Percentiles rank a stretch among this genome's conserved stretches.
These are phyloP conservation scores for Lipomyces chichibuensis DNA, from an alignment of 805 yeast species.

Conservation along the genomic window DNA sequence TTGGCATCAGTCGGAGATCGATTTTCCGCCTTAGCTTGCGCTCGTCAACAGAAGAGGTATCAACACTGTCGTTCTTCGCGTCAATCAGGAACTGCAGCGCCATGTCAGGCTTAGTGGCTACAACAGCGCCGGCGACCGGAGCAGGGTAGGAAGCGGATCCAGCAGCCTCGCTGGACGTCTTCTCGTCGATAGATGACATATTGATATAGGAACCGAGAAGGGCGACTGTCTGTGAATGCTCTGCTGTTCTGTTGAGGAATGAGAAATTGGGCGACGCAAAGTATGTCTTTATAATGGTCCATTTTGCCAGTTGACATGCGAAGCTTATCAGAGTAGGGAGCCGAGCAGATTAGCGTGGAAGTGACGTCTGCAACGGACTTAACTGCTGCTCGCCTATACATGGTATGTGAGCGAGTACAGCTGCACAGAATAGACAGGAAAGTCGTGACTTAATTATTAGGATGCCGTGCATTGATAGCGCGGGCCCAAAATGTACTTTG, in stretches of 20 bases:
- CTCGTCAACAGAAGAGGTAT: conserved; percentile 3
- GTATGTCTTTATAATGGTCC: background rate
- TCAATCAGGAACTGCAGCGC: conserved; percentile 16
- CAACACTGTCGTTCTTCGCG: conserved; percentile 10
- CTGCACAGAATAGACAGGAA: no score
- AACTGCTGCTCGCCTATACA: no score
- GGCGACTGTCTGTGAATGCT: background rate
- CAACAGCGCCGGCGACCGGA: conserved; percentile 10
- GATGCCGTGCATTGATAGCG: background rate
- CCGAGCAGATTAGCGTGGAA: background rate
- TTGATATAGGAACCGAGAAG: conserved; percentile 44
- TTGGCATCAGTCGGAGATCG: conserved; percentile 53
- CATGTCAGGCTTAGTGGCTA: conserved; percentile 9
- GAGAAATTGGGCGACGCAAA: background rate
- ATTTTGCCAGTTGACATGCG: background rate
- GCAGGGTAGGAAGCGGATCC: conserved; percentile 6
- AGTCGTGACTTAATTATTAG: background rate
- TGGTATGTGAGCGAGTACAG: background rate
- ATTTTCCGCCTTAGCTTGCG: conserved; percentile 45
- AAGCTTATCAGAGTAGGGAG: background rate
- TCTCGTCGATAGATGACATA: conserved; percentile 2
- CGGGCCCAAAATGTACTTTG: background rate
- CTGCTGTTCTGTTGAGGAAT: background rate
- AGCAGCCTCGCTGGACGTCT: background rate
- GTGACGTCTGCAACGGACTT: background rate